A percentile compares a stretch with the other conserved stretches of the same genome.
Evolutionary conservation across 2,329 filamentous ascomycete genomes (phyloP).

Genomic region (Neonectria hederae): DNA sequence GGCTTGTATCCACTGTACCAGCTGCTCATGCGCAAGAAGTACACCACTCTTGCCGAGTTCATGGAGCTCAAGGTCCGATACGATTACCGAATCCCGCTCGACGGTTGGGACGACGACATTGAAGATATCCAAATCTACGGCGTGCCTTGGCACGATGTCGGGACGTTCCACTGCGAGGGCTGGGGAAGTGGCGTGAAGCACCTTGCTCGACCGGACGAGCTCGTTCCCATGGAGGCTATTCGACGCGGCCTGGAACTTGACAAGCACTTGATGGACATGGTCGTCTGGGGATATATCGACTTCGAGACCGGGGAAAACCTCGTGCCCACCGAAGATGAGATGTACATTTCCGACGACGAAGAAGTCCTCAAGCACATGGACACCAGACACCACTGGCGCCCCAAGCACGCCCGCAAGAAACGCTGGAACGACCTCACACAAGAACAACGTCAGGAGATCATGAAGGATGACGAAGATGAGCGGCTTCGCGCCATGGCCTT

Average conservation of each 20-base stretch:
- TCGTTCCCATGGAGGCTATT: constrained; percentile 65
- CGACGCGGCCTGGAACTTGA: constrained; percentile 64
- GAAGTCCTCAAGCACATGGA: constrained; percentile 45
- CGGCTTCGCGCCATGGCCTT: constrained; percentile 49
- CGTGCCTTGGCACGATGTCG: constrained; percentile 62
- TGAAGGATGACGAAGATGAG: constrained; percentile 49
- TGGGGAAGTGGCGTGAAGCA: constrained; percentile 60
- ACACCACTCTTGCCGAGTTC: constrained; percentile 59
- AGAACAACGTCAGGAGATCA: constrained; percentile 51
- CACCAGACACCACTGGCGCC: constrained; percentile 53
- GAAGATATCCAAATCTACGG: constrained; percentile 53
- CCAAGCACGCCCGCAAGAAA: constrained; percentile 57
- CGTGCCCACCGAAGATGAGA: constrained; percentile 59
- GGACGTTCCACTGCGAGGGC: constrained; percentile 62
- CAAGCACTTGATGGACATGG: constrained; percentile 63
- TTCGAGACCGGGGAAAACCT: constrained; percentile 60
- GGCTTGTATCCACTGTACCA: constrained; percentile 66
- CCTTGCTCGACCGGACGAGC: constrained; percentile 66
- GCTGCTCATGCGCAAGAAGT: constrained; percentile 66
- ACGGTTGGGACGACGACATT: constrained; percentile 34
- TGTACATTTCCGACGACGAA: constrained; percentile 62
- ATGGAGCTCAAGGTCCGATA: constrained; percentile 68
- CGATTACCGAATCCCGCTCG: constrained; percentile 56
- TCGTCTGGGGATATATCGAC: constrained; percentile 71
- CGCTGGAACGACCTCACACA: constrained; percentile 51